Percentiles rank a stretch among this genome's conserved stretches.
Conservation (phyloP, 345 rosid species). For the Alliaria petiolata region DNA sequence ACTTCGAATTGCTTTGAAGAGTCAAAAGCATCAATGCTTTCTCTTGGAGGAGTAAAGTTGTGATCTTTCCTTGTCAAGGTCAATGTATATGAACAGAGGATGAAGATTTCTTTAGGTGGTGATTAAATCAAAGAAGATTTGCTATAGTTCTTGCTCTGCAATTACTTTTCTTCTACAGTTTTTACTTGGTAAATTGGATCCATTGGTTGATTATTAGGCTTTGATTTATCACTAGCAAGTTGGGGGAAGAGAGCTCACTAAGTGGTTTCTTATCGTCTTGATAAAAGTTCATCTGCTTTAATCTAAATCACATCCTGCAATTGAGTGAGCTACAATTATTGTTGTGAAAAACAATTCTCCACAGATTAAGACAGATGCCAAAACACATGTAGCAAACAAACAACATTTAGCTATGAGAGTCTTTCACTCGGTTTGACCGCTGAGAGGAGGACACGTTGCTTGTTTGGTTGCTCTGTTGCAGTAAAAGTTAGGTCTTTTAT, state of each 20-base stretch:
- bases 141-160: background rate
- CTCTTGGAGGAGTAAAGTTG: background rate
- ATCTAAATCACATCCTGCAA: background rate
- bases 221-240: too few species aligned
- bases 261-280: constrained; percentile 4
- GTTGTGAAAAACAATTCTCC: background rate
- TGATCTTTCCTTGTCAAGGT: background rate
- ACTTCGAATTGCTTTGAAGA: too few species aligned
- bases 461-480: background rate
- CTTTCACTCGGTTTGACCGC: background rate
- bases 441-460: background rate
- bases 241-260: background rate
- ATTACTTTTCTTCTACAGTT: background rate
- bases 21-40: too few species aligned
- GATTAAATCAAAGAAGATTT: too few species aligned
- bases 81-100: too few species aligned
- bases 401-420: constrained; percentile 6
- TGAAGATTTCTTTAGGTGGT: too few species aligned
- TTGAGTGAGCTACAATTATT: background rate
- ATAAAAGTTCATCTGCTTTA: background rate
- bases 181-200: background rate
- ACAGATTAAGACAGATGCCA: constrained; percentile 1
- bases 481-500: background rate
- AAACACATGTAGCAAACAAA: constrained; percentile 4
- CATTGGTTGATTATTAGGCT: background rate